phyloP scores from a whole-genome alignment of 495 filamentous ascomycete genomes.

The Hyphodiscus hymeniophilus region DNA sequence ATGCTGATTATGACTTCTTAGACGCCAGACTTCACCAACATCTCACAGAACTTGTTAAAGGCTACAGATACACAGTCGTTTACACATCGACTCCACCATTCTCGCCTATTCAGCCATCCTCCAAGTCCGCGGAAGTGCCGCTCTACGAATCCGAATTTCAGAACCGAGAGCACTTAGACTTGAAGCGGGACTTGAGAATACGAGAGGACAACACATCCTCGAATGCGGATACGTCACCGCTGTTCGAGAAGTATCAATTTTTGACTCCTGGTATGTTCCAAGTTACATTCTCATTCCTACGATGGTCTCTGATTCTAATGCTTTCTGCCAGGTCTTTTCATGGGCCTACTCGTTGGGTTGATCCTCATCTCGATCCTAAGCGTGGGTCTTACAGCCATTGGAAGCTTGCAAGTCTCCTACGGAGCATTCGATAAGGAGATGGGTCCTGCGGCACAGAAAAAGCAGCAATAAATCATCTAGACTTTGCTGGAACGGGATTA shows the following conservation, averaged over 20 bases:
- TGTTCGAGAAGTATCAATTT: conserved; percentile 91
- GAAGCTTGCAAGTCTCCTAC: conserved; percentile 80
- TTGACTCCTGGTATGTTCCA: conserved; percentile 53
- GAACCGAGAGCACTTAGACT: conserved; percentile 35
- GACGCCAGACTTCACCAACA: conserved; percentile 4
- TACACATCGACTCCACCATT: conserved; percentile 21
- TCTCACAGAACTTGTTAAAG: conserved; percentile 5
- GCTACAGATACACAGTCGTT: conserved; percentile 37
- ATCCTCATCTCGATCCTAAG: conserved; percentile 68
- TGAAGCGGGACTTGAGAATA: conserved; percentile 33
- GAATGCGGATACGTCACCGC: conserved; percentile 34
- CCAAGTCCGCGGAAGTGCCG: conserved; percentile 23
- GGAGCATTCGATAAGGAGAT: conserved; percentile 95
- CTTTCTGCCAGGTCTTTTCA: conserved; percentile 70
- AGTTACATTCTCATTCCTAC: background rate
- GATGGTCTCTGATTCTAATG: no score
- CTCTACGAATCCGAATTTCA: conserved; percentile 40
- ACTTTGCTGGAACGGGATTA: no score
- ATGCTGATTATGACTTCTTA: background rate
- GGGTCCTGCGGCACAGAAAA: conserved; percentile 78
- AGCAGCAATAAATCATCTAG: conserved; percentile 58
- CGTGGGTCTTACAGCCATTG: conserved; percentile 65
- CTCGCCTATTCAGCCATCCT: background rate
- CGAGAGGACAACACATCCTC: conserved; percentile 20
- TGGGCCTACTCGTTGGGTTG: conserved; percentile 59